Evolutionary conservation across 352 stramenopile genomes (phyloP).

Genomic region (Pythium folliculosum): DNA sequence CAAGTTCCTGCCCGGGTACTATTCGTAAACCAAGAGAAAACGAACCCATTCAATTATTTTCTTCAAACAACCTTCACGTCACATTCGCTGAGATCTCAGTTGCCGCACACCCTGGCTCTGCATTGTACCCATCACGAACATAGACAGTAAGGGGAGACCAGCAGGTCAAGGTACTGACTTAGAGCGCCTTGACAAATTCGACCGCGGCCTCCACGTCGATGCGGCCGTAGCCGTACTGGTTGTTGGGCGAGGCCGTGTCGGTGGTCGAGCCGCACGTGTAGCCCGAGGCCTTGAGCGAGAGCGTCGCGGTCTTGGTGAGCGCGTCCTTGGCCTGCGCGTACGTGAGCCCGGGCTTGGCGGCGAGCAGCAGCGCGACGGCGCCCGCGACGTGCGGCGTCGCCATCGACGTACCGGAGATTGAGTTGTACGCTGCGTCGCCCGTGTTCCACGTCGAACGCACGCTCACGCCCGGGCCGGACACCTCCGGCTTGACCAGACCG

Average conservation of each 20-base stretch:
- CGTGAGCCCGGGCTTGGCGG: slow-evolving; percentile 23
- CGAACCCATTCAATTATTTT: background rate
- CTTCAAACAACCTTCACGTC: background rate
- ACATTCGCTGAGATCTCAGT: background rate
- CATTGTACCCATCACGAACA: no score
- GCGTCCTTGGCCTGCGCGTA: slow-evolving; percentile 17
- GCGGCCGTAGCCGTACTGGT: no score
- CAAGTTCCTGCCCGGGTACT: slow-evolving; percentile 16
- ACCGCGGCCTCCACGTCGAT: slow-evolving; percentile 26
- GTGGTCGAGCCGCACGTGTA: slow-evolving; percentile 28
- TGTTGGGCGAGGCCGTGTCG: slow-evolving; percentile 28
- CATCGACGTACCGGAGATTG: slow-evolving; percentile 35
- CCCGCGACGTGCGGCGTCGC: slow-evolving; percentile 37
- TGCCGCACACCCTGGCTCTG: no score
- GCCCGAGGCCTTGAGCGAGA: background rate
- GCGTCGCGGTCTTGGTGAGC: slow-evolving; percentile 8
- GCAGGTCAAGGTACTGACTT: no score
- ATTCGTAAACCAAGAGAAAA: slow-evolving; percentile 5
- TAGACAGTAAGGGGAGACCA: no score
- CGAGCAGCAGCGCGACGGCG: slow-evolving; percentile 34
- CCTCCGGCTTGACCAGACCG: slow-evolving; percentile 32
- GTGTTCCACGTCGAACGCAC: slow-evolving; percentile 27
- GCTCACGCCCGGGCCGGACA: slow-evolving; percentile 21
- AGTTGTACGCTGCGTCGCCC: slow-evolving; percentile 19
- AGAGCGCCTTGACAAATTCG: background rate